Evolutionary conservation across 2,329 filamentous ascomycete genomes (phyloP).

Genomic region (Cercospora zeina): DNA sequence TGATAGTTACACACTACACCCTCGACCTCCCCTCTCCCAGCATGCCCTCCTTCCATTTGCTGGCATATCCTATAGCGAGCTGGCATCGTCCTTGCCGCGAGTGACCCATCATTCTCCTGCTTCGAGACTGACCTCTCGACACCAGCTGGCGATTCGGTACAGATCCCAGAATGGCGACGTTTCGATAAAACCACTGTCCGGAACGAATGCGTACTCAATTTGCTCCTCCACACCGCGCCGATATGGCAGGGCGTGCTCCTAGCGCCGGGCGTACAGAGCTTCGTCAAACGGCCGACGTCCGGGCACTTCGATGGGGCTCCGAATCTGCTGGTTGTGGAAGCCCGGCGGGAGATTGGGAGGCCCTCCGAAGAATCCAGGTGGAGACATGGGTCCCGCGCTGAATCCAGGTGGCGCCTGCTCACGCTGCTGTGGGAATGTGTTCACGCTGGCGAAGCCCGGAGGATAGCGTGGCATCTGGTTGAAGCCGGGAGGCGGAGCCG

Average conservation of each 20-base stretch:
- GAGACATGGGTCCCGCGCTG: constrained; percentile 11
- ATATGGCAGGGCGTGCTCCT: constrained; percentile 1
- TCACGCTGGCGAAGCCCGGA: constrained; percentile 37
- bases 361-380: constrained; percentile 17
- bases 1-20: not conserved
- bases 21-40: not conserved
- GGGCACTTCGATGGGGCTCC: constrained; percentile 13
- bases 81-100: not conserved
- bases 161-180: not conserved
- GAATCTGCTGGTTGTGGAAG: constrained; percentile 12
- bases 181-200: not conserved
- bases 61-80: not conserved
- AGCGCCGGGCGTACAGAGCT: constrained; percentile 10
- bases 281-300: constrained; percentile 13
- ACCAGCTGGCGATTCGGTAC: not conserved
- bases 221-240: not conserved
- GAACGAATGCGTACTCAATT: not conserved
- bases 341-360: constrained; percentile 13
- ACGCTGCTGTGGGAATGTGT: constrained; percentile 34
- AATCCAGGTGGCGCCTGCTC: constrained; percentile 15
- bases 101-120: not conserved
- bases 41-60: not conserved
- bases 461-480: constrained; percentile 38
- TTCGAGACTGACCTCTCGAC: not conserved
- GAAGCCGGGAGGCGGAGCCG: constrained; percentile 38